phyloP scores from a whole-genome alignment of 2,329 filamentous ascomycete genomes.

The Beauveria caledonica region DNA sequence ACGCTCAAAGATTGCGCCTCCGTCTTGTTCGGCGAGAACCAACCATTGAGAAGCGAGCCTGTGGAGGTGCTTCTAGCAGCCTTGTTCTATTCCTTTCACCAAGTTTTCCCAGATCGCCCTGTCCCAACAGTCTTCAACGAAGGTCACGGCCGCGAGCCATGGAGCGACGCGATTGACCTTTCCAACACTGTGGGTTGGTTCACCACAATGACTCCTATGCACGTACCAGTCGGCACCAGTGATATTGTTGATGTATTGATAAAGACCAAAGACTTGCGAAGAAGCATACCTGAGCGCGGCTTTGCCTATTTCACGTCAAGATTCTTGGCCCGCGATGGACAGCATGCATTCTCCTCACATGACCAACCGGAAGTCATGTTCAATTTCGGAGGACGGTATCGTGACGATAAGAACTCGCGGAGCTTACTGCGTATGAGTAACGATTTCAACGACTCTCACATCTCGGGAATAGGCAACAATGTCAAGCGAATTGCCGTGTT shows the following conservation, averaged over 20 bases:
- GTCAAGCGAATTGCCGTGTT: neutral
- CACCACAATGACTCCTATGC: constrained; percentile 20
- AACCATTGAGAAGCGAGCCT: constrained; percentile 31
- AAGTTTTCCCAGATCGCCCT: constrained; percentile 21
- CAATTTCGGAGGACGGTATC: constrained; percentile 35
- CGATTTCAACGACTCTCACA: neutral
- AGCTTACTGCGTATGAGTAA: neutral
- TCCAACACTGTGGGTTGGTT: constrained; percentile 31
- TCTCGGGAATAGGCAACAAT: neutral
- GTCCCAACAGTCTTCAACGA: constrained; percentile 24
- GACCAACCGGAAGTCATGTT: constrained; percentile 35
- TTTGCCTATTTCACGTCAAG: constrained; percentile 16
- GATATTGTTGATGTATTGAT: constrained; percentile 12
- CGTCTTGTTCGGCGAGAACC: constrained; percentile 21
- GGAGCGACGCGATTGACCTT: constrained; percentile 21
- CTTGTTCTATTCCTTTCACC: neutral
- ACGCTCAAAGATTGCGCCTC: neutral
- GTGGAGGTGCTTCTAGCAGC: constrained; percentile 17
- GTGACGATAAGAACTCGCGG: constrained; percentile 16
- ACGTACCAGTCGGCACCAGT: neutral
- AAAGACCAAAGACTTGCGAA: constrained; percentile 17
- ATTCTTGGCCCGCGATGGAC: constrained; percentile 3
- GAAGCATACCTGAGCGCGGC: constrained; percentile 14
- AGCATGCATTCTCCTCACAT: neutral
- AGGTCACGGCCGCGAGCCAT: constrained; percentile 27